Evolutionary conservation across 169 alveolate genomes (phyloP).

Genomic region (Neospora caninum): DNA sequence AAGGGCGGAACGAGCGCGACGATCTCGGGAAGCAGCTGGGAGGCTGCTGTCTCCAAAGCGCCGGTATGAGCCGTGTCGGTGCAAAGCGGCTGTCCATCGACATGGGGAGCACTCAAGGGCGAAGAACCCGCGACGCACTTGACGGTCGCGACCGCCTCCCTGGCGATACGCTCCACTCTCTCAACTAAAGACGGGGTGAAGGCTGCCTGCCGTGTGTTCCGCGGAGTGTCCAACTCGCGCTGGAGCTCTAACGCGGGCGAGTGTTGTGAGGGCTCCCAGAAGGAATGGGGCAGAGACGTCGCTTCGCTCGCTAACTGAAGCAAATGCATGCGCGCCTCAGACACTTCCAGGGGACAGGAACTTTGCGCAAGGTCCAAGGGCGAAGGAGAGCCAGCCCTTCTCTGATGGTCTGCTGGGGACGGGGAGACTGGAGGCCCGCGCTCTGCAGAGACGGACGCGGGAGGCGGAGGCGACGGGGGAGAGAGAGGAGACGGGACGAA

Average conservation of each 20-base stretch:
- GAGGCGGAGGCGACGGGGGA: no score
- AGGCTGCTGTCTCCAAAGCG: background rate
- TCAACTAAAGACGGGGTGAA: no score
- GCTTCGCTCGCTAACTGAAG: background rate
- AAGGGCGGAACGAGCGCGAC: background rate
- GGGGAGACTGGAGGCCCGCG: no score
- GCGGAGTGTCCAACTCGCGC: no score
- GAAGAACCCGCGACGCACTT: background rate
- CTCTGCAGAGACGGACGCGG: no score
- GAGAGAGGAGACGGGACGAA: no score
- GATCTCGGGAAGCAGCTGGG: background rate
- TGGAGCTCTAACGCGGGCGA: background rate
- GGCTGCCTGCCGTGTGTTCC: no score
- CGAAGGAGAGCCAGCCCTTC: background rate
- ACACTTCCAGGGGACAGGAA: background rate
- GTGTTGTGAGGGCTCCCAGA: background rate
- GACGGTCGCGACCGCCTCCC: background rate
- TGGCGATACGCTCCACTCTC: background rate
- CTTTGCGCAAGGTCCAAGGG: background rate
- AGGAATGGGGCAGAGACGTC: background rate
- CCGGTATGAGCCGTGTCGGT: no score
- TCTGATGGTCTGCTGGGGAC: no score
- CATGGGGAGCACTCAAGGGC: background rate
- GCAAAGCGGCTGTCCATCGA: no score
- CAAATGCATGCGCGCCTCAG: conserved; percentile 4